Evolutionary conservation across 768 basidiomycete genomes (phyloP).

Genomic region (Tubosaeta sp.): DNA sequence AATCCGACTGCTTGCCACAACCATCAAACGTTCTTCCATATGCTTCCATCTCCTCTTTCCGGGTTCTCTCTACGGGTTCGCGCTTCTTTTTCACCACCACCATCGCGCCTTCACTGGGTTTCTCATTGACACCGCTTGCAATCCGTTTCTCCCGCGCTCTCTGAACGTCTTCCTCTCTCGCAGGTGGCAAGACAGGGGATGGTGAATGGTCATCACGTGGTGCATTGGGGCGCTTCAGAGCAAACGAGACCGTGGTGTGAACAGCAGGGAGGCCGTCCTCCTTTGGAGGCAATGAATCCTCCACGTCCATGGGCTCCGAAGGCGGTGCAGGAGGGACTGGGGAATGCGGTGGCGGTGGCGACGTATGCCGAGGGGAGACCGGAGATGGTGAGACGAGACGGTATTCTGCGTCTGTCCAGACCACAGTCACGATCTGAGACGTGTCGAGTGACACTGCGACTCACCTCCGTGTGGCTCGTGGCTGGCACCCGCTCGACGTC

Average conservation of each 20-base stretch:
- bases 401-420: constrained; percentile 14
- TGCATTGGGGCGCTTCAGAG: constrained; percentile 43
- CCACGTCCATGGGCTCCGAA: constrained; percentile 36
- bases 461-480: constrained; percentile 11
- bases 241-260: constrained; percentile 40
- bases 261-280: constrained; percentile 31
- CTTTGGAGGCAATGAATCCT: constrained; percentile 14
- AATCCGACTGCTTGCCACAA: constrained; percentile 69
- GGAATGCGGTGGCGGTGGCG: constrained; percentile 19
- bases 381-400: constrained; percentile 21
- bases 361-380: constrained; percentile 18
- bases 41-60: constrained; percentile 60
- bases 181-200: constrained; percentile 33
- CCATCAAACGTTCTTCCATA: constrained; percentile 69
- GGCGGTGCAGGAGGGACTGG: constrained; percentile 28
- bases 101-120: not conserved
- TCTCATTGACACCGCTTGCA: constrained; percentile 5
- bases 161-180: constrained; percentile 24
- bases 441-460: not conserved
- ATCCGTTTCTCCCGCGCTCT: constrained; percentile 25
- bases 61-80: constrained; percentile 45
- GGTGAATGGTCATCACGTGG: constrained; percentile 47
- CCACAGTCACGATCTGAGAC: constrained; percentile 1
- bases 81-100: constrained; percentile 32
- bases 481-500: constrained; percentile 1